Conservation (phyloP, 495 filamentous ascomycete genomes). For the Paragyromitra xinjiangensis region DNA sequence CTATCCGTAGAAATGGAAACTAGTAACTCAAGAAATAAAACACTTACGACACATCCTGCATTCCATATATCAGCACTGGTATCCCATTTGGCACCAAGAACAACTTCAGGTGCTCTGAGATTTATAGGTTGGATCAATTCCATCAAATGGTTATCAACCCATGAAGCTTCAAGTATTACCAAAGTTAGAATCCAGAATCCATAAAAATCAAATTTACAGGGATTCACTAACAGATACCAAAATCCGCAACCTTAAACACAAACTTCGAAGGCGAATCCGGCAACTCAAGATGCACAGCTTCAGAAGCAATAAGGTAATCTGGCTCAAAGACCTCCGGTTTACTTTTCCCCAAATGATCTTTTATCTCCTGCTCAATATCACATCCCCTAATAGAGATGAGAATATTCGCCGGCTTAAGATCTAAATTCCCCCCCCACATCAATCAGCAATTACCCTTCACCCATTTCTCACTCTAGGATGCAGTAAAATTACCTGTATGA, state of each 20-base stretch:
- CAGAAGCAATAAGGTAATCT: constrained; percentile 39
- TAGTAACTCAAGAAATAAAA: not conserved
- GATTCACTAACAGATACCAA: constrained; percentile 37
- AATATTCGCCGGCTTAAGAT: constrained; percentile 43
- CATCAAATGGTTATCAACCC: constrained; percentile 43
- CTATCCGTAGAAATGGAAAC: not conserved
- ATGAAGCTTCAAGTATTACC: constrained; percentile 27
- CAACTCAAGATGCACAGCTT: constrained; percentile 36
- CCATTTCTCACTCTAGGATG: not conserved
- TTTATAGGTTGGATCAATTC: constrained; percentile 60
- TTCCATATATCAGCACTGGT: constrained; percentile 63
- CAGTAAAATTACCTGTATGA: constrained; percentile 32
- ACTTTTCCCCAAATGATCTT: constrained; percentile 18
- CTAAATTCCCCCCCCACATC: not conserved
- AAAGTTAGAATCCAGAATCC: not conserved
- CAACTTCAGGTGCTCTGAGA: constrained; percentile 63
- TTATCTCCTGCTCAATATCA: constrained; percentile 37
- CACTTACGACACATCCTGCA: constrained; percentile 61
- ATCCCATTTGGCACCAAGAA: constrained; percentile 61
- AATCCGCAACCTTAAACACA: constrained; percentile 44
- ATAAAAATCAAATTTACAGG: not conserved
- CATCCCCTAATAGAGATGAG: constrained; percentile 40
- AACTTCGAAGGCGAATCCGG: constrained; percentile 36
- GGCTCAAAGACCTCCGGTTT: constrained; percentile 29
- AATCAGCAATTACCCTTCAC: not conserved